Conservation (phyloP, 345 rosid species). For the Eutrema yunnanense region DNA sequence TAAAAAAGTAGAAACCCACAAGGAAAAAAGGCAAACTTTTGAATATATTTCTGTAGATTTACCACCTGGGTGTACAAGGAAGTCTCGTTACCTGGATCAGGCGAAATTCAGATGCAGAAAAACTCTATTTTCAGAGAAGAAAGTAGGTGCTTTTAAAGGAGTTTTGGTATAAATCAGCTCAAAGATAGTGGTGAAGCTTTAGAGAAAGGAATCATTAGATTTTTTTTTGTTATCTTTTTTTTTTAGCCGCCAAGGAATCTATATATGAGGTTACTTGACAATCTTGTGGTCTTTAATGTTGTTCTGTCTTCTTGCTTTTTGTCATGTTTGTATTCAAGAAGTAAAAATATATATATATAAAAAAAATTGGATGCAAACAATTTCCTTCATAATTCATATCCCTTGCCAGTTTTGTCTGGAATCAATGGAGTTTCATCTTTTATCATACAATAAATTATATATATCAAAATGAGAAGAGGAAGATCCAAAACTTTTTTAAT, state of each 20-base stretch:
- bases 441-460: not conserved
- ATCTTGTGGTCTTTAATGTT: slow-evolving; percentile 14
- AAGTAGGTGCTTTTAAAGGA: not conserved
- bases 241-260: not conserved
- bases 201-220: slow-evolving; percentile 14
- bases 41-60: not conserved
- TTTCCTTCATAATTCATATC: not conserved
- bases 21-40: not conserved
- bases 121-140: slow-evolving; percentile 6
- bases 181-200: slow-evolving; percentile 15
- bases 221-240: too few relatives aligned
- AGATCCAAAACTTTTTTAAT: not conserved
- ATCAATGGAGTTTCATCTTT: not conserved
- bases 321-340: not conserved
- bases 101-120: slow-evolving; percentile 4
- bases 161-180: slow-evolving; percentile 1
- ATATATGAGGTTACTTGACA: not conserved
- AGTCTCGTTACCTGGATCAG: slow-evolving; percentile 21
- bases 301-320: not conserved
- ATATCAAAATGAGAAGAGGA: not conserved
- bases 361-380: not conserved
- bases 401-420: not conserved
- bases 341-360: not conserved
- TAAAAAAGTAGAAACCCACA: not conserved
- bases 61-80: not conserved